Conservation (phyloP, 129 eudicot genomes). For the Ambrosia artemisiifolia region DNA sequence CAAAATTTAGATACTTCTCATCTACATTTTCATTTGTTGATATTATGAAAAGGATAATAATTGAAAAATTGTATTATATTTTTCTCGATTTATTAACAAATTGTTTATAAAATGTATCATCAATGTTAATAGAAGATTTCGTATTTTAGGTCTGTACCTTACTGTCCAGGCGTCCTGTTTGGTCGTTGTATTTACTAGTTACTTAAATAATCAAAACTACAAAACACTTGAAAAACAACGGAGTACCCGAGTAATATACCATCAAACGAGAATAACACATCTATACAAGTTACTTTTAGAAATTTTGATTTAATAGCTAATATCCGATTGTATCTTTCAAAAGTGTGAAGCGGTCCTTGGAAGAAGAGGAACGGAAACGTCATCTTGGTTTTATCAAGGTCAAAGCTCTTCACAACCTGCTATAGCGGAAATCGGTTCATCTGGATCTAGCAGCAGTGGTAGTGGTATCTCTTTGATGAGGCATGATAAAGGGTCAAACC, state of each 20-base stretch:
- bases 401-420: constrained; percentile 35
- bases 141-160: background rate
- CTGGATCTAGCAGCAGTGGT: constrained; percentile 33
- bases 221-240: background rate
- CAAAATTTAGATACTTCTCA: background rate
- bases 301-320: constrained; percentile 2
- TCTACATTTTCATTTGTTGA: background rate
- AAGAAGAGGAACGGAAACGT: constrained; percentile 30
- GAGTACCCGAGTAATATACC: background rate
- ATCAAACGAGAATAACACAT: background rate
- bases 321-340: constrained; percentile 5
- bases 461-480: constrained; percentile 27
- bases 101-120: background rate
- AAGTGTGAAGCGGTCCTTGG: constrained; percentile 43
- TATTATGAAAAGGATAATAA: background rate
- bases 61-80: background rate
- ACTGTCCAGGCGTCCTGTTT: background rate
- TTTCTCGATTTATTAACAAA: background rate
- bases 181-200: background rate
- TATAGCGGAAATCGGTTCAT: constrained; percentile 23
- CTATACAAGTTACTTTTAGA: background rate
- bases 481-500: constrained; percentile 29
- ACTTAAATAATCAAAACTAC: background rate
- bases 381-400: constrained; percentile 35
- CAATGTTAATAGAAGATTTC: background rate